phyloP scores from a whole-genome alignment of 179 eudicot genomes.

The Monotropa hypopitys region DNA sequence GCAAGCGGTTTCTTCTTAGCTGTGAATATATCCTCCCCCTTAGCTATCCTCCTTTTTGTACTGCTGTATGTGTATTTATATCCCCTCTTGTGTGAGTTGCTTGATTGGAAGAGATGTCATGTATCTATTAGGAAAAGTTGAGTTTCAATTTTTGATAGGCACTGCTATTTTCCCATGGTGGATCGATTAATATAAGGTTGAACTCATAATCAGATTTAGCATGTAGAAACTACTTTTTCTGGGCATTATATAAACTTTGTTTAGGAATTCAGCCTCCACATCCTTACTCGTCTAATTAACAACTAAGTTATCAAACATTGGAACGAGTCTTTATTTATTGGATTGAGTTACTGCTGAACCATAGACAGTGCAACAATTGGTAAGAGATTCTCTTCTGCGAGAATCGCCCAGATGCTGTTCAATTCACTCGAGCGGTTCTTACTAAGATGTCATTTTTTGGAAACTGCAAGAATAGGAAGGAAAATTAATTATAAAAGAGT shows the following conservation, averaged over 20 bases:
- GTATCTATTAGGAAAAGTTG: conserved; percentile 71
- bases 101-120: conserved; percentile 72
- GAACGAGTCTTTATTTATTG: conserved; percentile 27
- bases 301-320: conserved; percentile 44
- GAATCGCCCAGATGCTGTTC: no score
- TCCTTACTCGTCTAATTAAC: conserved; percentile 40
- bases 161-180: conserved; percentile 98
- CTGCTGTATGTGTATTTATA: no score
- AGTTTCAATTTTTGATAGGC: conserved; percentile 75
- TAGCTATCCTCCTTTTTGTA: no score
- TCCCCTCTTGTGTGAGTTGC: conserved; percentile 60
- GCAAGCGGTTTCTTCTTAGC: no score
- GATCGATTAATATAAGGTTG: conserved; percentile 78
- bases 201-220: conserved; percentile 59
- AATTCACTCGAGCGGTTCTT: no score
- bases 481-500: no score
- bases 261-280: conserved; percentile 51
- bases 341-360: conserved; percentile 12
- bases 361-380: no score
- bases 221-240: conserved; percentile 64
- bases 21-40: no score
- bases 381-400: no score
- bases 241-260: conserved; percentile 51
- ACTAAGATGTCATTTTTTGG: no score
- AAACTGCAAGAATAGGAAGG: no score